Evolutionary conservation across 2,329 filamentous ascomycete genomes (phyloP).

Genomic region (Scorias spongiosa): DNA sequence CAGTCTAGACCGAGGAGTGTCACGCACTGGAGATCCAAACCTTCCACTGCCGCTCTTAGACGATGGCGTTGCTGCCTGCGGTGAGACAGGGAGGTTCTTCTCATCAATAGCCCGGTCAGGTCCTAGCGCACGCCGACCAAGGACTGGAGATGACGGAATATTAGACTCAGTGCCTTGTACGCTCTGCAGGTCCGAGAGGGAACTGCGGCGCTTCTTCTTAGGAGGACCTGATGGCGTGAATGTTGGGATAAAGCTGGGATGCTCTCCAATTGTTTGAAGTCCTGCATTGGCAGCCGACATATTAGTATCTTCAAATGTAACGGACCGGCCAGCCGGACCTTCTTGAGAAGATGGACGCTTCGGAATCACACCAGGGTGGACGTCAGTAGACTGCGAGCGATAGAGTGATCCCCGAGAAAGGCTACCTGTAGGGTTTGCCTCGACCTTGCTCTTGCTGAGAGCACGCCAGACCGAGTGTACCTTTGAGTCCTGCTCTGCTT

Average conservation of each 20-base stretch:
- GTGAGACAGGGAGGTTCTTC: conserved; percentile 21
- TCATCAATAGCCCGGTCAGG: conserved; percentile 10
- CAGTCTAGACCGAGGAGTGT: conserved; percentile 18
- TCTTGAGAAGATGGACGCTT: conserved; percentile 42
- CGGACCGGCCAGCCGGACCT: conserved; percentile 20
- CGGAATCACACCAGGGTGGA: conserved; percentile 35
- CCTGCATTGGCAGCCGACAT: conserved; percentile 11
- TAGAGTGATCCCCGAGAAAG: conserved; percentile 51
- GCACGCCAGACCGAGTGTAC: conserved; percentile 70
- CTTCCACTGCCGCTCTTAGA: conserved; percentile 22
- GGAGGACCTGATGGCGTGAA: conserved; percentile 29
- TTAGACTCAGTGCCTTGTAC: conserved; percentile 35
- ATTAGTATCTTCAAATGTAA: conserved; percentile 25
- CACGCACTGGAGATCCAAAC: conserved; percentile 25
- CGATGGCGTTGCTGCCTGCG: conserved; percentile 18
- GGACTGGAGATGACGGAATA: conserved; percentile 9
- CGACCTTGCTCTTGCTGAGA: conserved; percentile 50
- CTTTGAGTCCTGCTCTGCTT: conserved; percentile 50
- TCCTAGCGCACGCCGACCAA: conserved; percentile 10
- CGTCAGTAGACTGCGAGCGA: conserved; percentile 66
- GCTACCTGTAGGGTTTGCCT: conserved; percentile 40
- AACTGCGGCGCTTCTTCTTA: conserved; percentile 77
- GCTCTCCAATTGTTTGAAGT: conserved; percentile 37
- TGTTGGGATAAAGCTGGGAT: conserved; percentile 28
- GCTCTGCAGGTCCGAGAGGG: conserved; percentile 67